Base-by-base conservation (phyloP, 2,329 filamentous ascomycete species). In the Sclerotinia trifoliorum region DNA sequence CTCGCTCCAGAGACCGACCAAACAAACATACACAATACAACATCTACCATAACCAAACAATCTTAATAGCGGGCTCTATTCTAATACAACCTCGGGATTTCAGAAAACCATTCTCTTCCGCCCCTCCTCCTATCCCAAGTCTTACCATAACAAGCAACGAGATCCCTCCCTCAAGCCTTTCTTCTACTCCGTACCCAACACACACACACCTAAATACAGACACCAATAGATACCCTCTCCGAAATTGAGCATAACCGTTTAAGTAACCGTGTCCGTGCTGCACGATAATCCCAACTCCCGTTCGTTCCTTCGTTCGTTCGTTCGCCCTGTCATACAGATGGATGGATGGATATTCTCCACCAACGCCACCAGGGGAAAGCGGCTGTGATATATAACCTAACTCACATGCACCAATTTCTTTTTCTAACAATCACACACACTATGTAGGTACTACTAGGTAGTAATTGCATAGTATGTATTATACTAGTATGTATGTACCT, bases 271-370 rank as follows among this genome's bases (percentile, higher is more conserved):
- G 32, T 52, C 65, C 55, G 65, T 66, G 44, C 64, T 39, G 64
- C 51, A 49, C 62, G 49, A 65, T 55, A 65, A 65, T 46, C 49
- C 62, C 35, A 66, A 52, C 44, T 48, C 44, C 65, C 65, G n/a
- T n/a, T n/a, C n/a, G n/a, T n/a, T n/a, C n/a, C n/a, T n/a, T n/a
- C n/a, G n/a, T n/a, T n/a, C n/a, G 65, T 61, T 52, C 54, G 55
- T 46, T 13, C 57, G 21, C 24, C 32, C 46, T 44, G 61, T 58
- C 52, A 65, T 32, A 48, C 58, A 29, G 8, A 44, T 58, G 10
- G 8, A 55, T 21, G 21, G 5, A 44, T 58, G 11, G 10, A 55
- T 21, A 21, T 58, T 44, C 56, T 60, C 39, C 56, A 60, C 56
- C 56, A 42, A 4, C 56, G 32, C 11, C 35, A 44, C 35, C 15